phyloP scores from a whole-genome alignment of 148 eudicot genomes.

The Fagopyrum homotropicum region DNA sequence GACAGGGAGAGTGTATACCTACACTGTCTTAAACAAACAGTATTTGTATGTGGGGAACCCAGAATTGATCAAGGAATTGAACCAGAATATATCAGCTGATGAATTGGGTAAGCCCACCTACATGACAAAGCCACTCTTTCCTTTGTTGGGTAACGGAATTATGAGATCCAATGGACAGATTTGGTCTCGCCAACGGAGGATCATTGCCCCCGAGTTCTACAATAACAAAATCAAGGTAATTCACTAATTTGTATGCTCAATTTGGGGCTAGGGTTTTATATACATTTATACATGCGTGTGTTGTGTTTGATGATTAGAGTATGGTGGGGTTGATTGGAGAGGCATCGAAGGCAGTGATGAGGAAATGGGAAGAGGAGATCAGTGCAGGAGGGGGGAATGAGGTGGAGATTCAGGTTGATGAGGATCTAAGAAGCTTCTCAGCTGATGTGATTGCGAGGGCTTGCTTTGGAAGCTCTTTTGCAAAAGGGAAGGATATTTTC shows the following conservation, averaged over 20 bases:
- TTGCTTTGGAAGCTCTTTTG: constrained; percentile 51
- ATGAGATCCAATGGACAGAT: constrained; percentile 41
- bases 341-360: constrained; percentile 29
- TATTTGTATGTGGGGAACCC: constrained; percentile 46
- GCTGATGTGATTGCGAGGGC: constrained; percentile 62
- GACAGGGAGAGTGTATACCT: constrained; percentile 44
- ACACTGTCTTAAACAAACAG: constrained; percentile 49
- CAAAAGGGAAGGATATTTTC: constrained; percentile 51
- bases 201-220: constrained; percentile 55
- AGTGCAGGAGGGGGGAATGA: constrained; percentile 19
- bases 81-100: constrained; percentile 27
- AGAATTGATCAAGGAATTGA: constrained; percentile 46
- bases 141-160: constrained; percentile 50
- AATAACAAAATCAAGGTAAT: constrained; percentile 49
- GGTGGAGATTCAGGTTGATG: constrained; percentile 39
- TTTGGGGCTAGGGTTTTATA: background rate
- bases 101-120: constrained; percentile 50
- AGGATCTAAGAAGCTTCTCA: constrained; percentile 45
- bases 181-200: constrained; percentile 50
- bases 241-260: background rate
- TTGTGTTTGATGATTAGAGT: constrained; percentile 25
- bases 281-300: background rate
- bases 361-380: constrained; percentile 36
- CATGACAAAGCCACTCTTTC: constrained; percentile 44
- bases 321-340: constrained; percentile 45